Evolutionary conservation across 352 stramenopile species (phyloP).

Genomic region (Globisporangium nunn): DNA sequence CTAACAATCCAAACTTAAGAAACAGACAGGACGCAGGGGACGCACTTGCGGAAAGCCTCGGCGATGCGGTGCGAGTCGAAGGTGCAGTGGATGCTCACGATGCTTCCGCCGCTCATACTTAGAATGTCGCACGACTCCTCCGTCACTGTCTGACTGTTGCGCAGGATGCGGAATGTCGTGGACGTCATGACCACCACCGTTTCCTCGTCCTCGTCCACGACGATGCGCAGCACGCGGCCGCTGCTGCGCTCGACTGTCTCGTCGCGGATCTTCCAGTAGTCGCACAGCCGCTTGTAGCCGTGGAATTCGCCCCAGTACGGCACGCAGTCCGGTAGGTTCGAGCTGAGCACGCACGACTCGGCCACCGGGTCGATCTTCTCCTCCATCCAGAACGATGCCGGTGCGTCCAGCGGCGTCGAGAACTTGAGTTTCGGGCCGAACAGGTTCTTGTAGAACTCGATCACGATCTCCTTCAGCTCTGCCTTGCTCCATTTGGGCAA

Average conservation of each 20-base stretch:
- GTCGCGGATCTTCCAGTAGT: conserved; percentile 87
- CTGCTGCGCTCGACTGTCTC: conserved; percentile 79
- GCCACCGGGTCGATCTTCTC: conserved; percentile 74
- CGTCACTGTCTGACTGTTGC: conserved; percentile 81
- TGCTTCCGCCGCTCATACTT: conserved; percentile 59
- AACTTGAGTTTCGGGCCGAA: conserved; percentile 77
- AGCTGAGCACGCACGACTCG: conserved; percentile 70
- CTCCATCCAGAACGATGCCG: conserved; percentile 80
- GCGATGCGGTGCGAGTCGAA: conserved; percentile 84
- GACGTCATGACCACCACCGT: conserved; percentile 86
- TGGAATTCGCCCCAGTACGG: conserved; percentile 87
- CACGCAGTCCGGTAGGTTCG: conserved; percentile 79
- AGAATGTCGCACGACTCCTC: conserved; percentile 85
- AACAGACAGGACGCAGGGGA: conserved; percentile 3
- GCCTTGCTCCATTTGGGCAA: conserved; percentile 46
- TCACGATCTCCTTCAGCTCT: conserved; percentile 70
- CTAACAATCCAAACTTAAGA: conserved; percentile 1
- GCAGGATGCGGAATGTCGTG: conserved; percentile 81
- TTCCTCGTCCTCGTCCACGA: conserved; percentile 81
- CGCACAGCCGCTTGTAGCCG: conserved; percentile 78
- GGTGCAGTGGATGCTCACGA: conserved; percentile 84
- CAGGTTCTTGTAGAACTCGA: conserved; percentile 76
- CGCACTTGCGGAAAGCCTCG: conserved; percentile 81
- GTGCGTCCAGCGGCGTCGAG: conserved; percentile 65
- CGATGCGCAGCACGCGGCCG: conserved; percentile 74